Evolutionary conservation across 768 basidiomycete genomes (phyloP).

Genomic region (Zangia roseola): DNA sequence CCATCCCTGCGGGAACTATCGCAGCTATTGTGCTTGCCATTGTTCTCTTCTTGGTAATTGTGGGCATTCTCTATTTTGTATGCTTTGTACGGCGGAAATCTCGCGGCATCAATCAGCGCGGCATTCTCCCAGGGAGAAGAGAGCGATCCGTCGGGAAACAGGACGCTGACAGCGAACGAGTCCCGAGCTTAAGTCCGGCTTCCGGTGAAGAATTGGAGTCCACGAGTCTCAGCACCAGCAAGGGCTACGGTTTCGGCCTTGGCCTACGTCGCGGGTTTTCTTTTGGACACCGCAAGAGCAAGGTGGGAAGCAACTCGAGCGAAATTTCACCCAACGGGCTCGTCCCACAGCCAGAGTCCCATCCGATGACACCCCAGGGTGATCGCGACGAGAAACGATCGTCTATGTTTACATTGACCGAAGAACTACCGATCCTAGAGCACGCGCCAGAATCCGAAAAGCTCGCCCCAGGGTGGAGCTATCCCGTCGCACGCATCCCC

Average conservation of each 20-base stretch:
- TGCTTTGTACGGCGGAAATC: slow-evolving; percentile 48
- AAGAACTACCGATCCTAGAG: slow-evolving; percentile 13
- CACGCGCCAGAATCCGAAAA: slow-evolving; percentile 32
- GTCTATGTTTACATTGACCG: slow-evolving; percentile 24
- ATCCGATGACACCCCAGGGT: slow-evolving; percentile 22
- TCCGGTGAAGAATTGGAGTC: slow-evolving; percentile 27
- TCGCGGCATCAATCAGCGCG: slow-evolving; percentile 24
- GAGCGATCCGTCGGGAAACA: neutral
- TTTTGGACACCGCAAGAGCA: slow-evolving; percentile 25
- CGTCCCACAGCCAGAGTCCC: slow-evolving; percentile 12
- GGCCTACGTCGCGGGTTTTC: slow-evolving; percentile 28
- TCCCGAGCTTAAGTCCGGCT: slow-evolving; percentile 5
- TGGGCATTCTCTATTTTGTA: slow-evolving; percentile 43
- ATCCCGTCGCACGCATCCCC: slow-evolving; percentile 20
- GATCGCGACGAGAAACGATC: slow-evolving; percentile 30
- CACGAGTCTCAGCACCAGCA: slow-evolving; percentile 29
- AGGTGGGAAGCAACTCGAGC: slow-evolving; percentile 20
- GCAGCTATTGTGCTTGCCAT: slow-evolving; percentile 63
- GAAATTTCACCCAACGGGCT: slow-evolving; percentile 11
- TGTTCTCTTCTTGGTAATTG: slow-evolving; percentile 48
- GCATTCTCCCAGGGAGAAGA: neutral
- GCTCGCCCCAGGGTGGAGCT: slow-evolving; percentile 32
- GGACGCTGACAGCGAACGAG: slow-evolving; percentile 9
- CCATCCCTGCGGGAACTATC: slow-evolving; percentile 54
- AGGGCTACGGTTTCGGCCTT: slow-evolving; percentile 35